Base-by-base conservation (phyloP, 192 early-diverging fungal genomes). In the Coemansia sp. region DNA sequence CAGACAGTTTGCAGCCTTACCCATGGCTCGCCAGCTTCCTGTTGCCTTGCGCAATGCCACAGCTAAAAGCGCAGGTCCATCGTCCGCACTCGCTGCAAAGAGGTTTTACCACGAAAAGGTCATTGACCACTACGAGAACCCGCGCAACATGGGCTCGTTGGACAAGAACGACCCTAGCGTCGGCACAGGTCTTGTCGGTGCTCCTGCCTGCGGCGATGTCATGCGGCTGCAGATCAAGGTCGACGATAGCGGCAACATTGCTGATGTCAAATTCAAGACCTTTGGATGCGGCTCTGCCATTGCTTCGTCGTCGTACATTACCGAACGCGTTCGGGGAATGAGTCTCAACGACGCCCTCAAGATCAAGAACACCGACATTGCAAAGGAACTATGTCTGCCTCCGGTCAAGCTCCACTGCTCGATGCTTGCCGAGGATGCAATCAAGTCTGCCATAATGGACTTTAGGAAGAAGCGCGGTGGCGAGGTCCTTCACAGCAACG, bases 341-440 rank as follows among this genome's bases (percentile, higher is more conserved):
- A 93, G 87, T 62, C 84, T 99, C 26, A 90, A 94, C 68, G 92
- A 97, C 63, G 95, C 95, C 18, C 84, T 88, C 16, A 84, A 92
- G 75, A 95, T 99, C 74, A 98, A 93, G 71, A 99, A 99, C 77
- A 95, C 93, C 4, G 95, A 97, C 67, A 97, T 99, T 82, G 97
- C 97, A 24, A 94, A 93, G 76, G 97, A 99, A 78, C 84, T 99
- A 62, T 89, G 89, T 48, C 71, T 99, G 63, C 97, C 97, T 23
- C 97, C 97, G 21, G 97, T 97, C 64, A 99, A 99, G 84, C 86
- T 98, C 33, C 97, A 98, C 84, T 98, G 97, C 83, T 97, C 95
- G 11, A 98, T 99, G 97, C 89, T 99, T 36, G 97, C 97, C 39
- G 97, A 99, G 76, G 97, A 99, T 77, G 97, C 97, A 56, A 99